These are phyloP conservation scores for Periconia digitata DNA, from an alignment of 2,329 filamentous ascomycete species.

Conservation along the genomic window DNA sequence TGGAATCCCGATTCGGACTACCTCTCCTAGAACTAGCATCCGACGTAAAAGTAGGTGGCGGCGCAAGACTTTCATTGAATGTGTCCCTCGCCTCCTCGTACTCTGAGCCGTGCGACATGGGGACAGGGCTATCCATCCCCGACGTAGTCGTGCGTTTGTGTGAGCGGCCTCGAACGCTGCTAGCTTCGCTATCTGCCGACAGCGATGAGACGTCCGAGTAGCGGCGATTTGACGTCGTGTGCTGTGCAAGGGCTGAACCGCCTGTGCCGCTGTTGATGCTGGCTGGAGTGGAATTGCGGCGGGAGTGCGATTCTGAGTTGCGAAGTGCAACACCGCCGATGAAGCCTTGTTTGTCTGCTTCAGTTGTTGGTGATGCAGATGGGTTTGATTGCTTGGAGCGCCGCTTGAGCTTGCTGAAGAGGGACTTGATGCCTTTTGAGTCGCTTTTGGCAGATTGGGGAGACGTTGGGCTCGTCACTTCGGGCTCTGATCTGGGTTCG, in stretches of 20 bases:
- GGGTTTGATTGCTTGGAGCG: slow-evolving; percentile 35
- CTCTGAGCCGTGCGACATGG: slow-evolving; percentile 42
- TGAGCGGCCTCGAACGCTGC: slow-evolving; percentile 22
- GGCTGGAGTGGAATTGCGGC: slow-evolving; percentile 1
- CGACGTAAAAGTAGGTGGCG: slow-evolving; percentile 42
- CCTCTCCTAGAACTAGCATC: slow-evolving; percentile 23
- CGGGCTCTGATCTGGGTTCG: slow-evolving; percentile 16
- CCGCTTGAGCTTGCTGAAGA: slow-evolving; percentile 44
- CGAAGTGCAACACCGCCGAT: slow-evolving; percentile 49
- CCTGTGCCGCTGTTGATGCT: not conserved
- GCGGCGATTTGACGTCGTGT: slow-evolving; percentile 2
- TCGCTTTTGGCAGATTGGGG: slow-evolving; percentile 21
- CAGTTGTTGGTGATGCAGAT: slow-evolving; percentile 22
- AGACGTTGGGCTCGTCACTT: slow-evolving; percentile 25
- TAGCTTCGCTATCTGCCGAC: slow-evolving; percentile 12
- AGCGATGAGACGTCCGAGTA: slow-evolving; percentile 42
- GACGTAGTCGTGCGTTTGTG: slow-evolving; percentile 22
- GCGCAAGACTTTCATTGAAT: slow-evolving; percentile 50
- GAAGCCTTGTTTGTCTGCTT: slow-evolving; percentile 34
- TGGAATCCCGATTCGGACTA: slow-evolving; percentile 35
- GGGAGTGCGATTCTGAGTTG: slow-evolving; percentile 19
- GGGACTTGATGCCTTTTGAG: slow-evolving; percentile 39
- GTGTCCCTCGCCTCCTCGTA: slow-evolving; percentile 56
- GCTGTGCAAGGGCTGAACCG: not conserved
- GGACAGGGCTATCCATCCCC: slow-evolving; percentile 37